Conservation (phyloP, 768 basidiomycete genomes). For the Infundibulicybe gibba region DNA sequence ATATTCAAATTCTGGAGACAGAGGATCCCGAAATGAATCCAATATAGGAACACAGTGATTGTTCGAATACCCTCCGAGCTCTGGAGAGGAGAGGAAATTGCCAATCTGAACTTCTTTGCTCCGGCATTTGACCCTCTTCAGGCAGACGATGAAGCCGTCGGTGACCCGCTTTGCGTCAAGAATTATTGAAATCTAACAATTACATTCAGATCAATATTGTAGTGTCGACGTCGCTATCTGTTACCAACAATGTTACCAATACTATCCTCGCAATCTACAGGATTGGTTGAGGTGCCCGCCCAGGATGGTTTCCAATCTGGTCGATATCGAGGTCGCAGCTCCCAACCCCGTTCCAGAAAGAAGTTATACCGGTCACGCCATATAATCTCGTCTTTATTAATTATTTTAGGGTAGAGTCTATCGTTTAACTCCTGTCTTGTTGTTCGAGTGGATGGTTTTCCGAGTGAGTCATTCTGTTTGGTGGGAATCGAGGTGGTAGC, state of each 20-base stretch:
- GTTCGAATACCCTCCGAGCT: slow-evolving; percentile 2
- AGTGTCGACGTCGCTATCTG: background rate
- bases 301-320: slow-evolving; percentile 27
- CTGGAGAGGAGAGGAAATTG: slow-evolving; percentile 5
- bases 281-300: slow-evolving; percentile 9
- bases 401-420: background rate
- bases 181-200: no score
- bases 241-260: background rate
- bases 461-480: background rate
- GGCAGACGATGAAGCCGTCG: slow-evolving; percentile 2
- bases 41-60: slow-evolving; percentile 12
- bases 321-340: slow-evolving; percentile 22
- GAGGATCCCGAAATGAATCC: slow-evolving; percentile 14
- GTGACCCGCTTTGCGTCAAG: slow-evolving; percentile 6
- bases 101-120: slow-evolving; percentile 8
- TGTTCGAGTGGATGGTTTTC: background rate
- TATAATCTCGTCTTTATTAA: slow-evolving; percentile 8
- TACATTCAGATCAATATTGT: no score
- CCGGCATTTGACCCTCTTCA: slow-evolving; percentile 7
- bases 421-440: background rate
- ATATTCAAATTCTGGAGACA: slow-evolving; percentile 7
- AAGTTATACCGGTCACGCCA: slow-evolving; percentile 21
- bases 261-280: slow-evolving; percentile 2
- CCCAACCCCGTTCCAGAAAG: slow-evolving; percentile 18
- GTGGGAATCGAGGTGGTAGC: no score